These are phyloP conservation scores for Coemansia sp. DNA, from an alignment of 192 early-diverging fungal species.

Conservation along the genomic window DNA sequence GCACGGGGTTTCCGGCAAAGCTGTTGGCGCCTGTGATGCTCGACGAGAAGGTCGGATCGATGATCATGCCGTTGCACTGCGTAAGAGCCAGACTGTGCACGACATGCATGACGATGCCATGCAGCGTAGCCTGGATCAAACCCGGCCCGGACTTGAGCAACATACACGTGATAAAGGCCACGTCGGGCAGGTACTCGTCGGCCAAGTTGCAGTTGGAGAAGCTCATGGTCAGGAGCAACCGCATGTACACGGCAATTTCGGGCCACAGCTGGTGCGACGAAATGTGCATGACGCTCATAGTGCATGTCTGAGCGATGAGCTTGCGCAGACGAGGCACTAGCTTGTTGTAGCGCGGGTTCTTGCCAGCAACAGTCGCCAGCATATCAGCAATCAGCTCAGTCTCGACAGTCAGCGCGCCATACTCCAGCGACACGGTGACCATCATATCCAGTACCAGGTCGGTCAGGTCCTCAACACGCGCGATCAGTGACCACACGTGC, in stretches of 20 bases:
- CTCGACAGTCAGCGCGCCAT: constrained; percentile 72
- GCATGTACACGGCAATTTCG: constrained; percentile 87
- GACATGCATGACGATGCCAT: constrained; percentile 91
- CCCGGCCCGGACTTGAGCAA: constrained; percentile 83
- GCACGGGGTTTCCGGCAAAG: constrained; percentile 60
- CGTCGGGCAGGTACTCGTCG: constrained; percentile 77
- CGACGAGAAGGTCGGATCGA: constrained; percentile 84
- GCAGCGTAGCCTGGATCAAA: constrained; percentile 81
- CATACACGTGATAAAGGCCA: constrained; percentile 82
- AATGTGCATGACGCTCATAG: constrained; percentile 67
- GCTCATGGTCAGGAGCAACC: constrained; percentile 85
- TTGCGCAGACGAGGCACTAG: constrained; percentile 78
- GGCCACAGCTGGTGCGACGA: constrained; percentile 84
- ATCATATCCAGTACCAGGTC: constrained; percentile 80
- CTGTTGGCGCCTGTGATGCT: constrained; percentile 67
- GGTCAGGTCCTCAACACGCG: constrained; percentile 75
- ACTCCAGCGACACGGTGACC: constrained; percentile 75
- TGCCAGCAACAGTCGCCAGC: constrained; percentile 75
- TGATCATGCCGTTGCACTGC: constrained; percentile 80
- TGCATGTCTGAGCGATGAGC: constrained; percentile 76
- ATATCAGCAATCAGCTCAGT: constrained; percentile 87
- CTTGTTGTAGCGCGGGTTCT: constrained; percentile 74
- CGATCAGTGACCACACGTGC: constrained; percentile 80
- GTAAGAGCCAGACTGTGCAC: constrained; percentile 79
- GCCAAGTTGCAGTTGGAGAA: constrained; percentile 81